Base-by-base conservation (phyloP, 176 grass and related monocot species). In the Hyparrhenia diplandra region DNA sequence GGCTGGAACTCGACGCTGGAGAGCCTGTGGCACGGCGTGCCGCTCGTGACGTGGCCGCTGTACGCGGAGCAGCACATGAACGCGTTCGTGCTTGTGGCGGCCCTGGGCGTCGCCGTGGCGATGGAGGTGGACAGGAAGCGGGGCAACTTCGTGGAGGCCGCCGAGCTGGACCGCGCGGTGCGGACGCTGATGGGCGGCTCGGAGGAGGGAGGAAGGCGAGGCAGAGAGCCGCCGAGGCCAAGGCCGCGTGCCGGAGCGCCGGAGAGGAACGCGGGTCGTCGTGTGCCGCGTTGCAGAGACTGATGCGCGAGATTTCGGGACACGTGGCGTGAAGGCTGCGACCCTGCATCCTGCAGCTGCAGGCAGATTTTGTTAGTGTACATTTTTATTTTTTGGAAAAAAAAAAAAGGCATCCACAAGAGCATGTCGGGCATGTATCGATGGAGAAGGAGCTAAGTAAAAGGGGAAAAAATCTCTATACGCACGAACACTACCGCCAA, bases 11-110 rank as follows among this genome's bases (percentile, higher is more conserved):
- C 88, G 5, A 25, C 18, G 8, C 80, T 90, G 18, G 93, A 93
- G 90, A 85, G 90, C 57, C 23, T 89, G 73, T 84, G 80, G 73
- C 75, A 45, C 78, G 87, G 79, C 40, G 84, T 92, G 55, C 90
- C 88, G 18, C 69, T 94, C 66, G 57, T 65, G 16, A 52, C 83
- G 2, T 80, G 84, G 84, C 87, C 87, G n/a, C 82, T 82, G 21
- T 84, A 85, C 64, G 91, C 88, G 14, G 91, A 94, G 82, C 88
- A 94, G 79, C 85, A 87, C 65, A 13, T 94, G 79, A 94, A 94
- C 42, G 88, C 85, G 24, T 74, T 90, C 42, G 32, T 67, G 74
- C 25, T 90, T 21, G 81, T 70, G 58, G 24, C 43, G 10, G 49
- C 14, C 13, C 14, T 67, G n/a, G 79, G 88, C 61, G 76, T 90